Conservation (phyloP, 257 asterid species). For the Solanum gracilifrons region DNA sequence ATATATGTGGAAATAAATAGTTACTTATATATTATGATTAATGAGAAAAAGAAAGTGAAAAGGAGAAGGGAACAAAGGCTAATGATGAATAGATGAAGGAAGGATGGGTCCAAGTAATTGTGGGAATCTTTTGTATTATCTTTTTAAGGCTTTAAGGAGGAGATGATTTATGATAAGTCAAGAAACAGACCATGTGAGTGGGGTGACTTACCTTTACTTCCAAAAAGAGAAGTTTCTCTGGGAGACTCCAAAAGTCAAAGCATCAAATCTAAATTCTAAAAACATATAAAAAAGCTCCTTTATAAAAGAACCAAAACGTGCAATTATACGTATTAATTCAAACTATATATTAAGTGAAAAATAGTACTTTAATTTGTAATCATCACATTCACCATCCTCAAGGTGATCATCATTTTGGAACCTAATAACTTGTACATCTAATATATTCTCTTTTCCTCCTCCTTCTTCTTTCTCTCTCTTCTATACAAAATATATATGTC, state of each 20-base stretch:
- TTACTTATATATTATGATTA: neutral
- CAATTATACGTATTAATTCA: conserved; percentile 36
- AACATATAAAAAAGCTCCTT: conserved; percentile 46
- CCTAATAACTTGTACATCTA: neutral
- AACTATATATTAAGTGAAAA: neutral
- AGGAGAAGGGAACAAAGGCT: conserved; percentile 35
- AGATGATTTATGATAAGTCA: conserved; percentile 24
- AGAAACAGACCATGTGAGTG: conserved; percentile 78
- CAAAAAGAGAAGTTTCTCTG: conserved; percentile 75
- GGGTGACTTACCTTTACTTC: conserved; percentile 70
- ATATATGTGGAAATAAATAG: neutral
- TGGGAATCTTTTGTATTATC: conserved; percentile 32
- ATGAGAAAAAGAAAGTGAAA: neutral
- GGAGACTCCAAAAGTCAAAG: conserved; percentile 63
- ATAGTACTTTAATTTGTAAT: neutral
- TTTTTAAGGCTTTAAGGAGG: neutral
- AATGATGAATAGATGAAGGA: conserved; percentile 43
- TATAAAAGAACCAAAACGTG: conserved; percentile 52
- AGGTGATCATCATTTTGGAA: neutral
- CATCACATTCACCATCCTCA: neutral
- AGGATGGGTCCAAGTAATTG: conserved; percentile 40
- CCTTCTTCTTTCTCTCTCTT: neutral
- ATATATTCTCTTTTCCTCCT: neutral
- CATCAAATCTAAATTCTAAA: conserved; percentile 40
- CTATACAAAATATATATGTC: neutral